phyloP scores from a whole-genome alignment of 2,329 filamentous ascomycete genomes.

The Pseudogymnoascus sp. region DNA sequence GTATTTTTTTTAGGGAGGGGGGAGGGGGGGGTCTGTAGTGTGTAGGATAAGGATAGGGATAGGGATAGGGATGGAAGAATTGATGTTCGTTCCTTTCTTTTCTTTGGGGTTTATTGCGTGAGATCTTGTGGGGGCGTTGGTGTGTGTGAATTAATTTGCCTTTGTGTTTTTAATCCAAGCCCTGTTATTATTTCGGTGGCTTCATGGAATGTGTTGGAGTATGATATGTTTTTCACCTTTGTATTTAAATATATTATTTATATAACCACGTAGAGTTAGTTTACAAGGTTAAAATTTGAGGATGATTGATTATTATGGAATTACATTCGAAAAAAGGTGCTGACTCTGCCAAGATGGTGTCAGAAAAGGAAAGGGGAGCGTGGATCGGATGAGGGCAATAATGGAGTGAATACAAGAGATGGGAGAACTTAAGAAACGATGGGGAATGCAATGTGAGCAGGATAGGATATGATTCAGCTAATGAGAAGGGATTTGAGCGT shows the following conservation, averaged over 20 bases:
- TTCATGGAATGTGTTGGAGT: background rate
- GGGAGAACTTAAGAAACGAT: too few species aligned
- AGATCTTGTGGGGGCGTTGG: too few species aligned
- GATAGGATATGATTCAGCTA: background rate
- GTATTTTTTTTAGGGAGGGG: background rate
- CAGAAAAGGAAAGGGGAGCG: constrained; percentile 32
- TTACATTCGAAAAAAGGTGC: constrained; percentile 38
- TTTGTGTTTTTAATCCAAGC: too few species aligned
- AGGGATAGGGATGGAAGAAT: background rate
- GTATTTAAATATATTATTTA: too few species aligned
- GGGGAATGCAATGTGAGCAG: background rate
- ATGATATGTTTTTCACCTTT: background rate
- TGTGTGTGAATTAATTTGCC: too few species aligned
- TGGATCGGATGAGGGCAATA: constrained; percentile 30
- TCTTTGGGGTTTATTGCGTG: background rate
- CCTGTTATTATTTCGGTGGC: too few species aligned
- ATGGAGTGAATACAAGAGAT: constrained; percentile 18
- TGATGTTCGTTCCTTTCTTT: background rate
- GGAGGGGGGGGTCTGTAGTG: background rate
- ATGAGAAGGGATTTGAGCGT: too few species aligned
- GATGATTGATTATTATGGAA: constrained; percentile 27
- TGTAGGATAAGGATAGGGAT: too few species aligned
- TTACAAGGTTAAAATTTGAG: too few species aligned
- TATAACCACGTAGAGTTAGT: too few species aligned
- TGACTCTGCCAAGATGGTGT: constrained; percentile 37